Evolutionary conservation across 345 rosid species (phyloP).

Genomic region (Combretum micranthum): DNA sequence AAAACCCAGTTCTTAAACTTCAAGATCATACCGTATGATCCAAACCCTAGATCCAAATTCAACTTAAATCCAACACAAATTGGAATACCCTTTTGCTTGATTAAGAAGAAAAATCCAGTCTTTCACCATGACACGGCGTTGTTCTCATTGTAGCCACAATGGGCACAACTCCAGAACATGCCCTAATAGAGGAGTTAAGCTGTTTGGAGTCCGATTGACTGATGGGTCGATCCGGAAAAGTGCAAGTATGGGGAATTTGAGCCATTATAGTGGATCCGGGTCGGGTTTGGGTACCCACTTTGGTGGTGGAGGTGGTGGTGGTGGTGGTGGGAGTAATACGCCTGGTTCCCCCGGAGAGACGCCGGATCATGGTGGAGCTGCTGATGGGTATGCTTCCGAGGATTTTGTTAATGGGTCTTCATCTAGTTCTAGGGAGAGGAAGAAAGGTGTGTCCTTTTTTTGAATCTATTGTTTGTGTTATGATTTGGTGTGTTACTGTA

Average conservation of each 20-base stretch:
- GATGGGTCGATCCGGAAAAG: conserved; percentile 97
- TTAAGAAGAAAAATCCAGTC: neutral
- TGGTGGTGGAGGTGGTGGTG: conserved; percentile 4
- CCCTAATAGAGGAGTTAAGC: conserved; percentile 90
- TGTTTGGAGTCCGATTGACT: conserved; percentile 89
- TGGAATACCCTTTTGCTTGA: conserved; percentile 6
- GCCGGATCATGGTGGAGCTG: conserved; percentile 52
- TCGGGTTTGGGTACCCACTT: conserved; percentile 27
- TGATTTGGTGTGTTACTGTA: neutral
- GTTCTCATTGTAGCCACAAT: conserved; percentile 98
- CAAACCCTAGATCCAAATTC: neutral
- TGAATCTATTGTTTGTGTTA: neutral
- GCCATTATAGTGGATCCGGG: conserved; percentile 67
- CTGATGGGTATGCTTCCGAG: conserved; percentile 90
- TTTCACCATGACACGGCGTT: conserved; percentile 74
- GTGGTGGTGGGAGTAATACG: neutral
- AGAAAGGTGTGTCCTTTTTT: conserved; percentile 51
- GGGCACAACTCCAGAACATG: conserved; percentile 99
- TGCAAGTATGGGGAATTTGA: conserved; percentile 93
- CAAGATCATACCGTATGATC: neutral
- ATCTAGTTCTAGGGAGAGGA: conserved; percentile 75
- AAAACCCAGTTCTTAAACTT: no score
- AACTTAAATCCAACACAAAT: neutral
- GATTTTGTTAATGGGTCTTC: conserved; percentile 93
- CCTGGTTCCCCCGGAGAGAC: conserved; percentile 25